phyloP scores from a whole-genome alignment of 441 rosid species.

The Gossypium gossypioides region DNA sequence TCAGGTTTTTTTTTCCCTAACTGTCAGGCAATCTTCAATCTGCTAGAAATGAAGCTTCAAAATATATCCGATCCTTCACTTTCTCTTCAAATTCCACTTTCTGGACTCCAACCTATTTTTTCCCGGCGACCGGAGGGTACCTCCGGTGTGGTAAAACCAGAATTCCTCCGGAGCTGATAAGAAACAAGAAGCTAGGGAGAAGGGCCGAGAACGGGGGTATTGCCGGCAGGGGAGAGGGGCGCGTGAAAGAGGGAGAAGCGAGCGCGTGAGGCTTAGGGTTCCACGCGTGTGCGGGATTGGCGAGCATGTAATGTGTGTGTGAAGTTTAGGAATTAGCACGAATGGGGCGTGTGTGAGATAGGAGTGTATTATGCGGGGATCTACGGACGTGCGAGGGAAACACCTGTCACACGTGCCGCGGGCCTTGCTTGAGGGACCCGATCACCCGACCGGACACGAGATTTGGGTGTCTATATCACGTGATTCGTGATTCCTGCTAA shows the following conservation, averaged over 20 bases:
- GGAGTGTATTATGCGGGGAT: constrained; percentile 21
- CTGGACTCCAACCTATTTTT: constrained; percentile 2
- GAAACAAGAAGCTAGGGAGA: not conserved
- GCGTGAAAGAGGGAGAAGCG: constrained; percentile 22
- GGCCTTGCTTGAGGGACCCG: constrained; percentile 11
- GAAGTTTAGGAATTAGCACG: constrained; percentile 49
- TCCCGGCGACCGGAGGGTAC: constrained; percentile 7
- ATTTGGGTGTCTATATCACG: constrained; percentile 20
- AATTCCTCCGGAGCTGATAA: constrained; percentile 7
- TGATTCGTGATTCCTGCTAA: constrained; percentile 17
- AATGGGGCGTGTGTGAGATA: constrained; percentile 46
- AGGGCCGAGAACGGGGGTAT: constrained; percentile 16
- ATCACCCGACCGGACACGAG: constrained; percentile 22
- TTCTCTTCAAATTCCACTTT: constrained; percentile 12
- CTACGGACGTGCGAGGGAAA: constrained; percentile 23
- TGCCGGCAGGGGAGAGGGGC: constrained; percentile 24
- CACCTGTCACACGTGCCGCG: constrained; percentile 41
- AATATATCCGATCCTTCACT: constrained; percentile 10
- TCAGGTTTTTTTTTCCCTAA: constrained; percentile 16
- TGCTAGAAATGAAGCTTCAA: not conserved
- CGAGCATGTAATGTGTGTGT: constrained; percentile 51
- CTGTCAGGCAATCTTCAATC: constrained; percentile 22
- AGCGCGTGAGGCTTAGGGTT: constrained; percentile 54
- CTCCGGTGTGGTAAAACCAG: constrained; percentile 15
- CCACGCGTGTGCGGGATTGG: constrained; percentile 56